Percentiles rank a stretch among this genome's conserved stretches.
These are phyloP conservation scores for Aspergillus oerlinghausenensis DNA, from an alignment of 2,329 filamentous ascomycete genomes.

Conservation along the genomic window DNA sequence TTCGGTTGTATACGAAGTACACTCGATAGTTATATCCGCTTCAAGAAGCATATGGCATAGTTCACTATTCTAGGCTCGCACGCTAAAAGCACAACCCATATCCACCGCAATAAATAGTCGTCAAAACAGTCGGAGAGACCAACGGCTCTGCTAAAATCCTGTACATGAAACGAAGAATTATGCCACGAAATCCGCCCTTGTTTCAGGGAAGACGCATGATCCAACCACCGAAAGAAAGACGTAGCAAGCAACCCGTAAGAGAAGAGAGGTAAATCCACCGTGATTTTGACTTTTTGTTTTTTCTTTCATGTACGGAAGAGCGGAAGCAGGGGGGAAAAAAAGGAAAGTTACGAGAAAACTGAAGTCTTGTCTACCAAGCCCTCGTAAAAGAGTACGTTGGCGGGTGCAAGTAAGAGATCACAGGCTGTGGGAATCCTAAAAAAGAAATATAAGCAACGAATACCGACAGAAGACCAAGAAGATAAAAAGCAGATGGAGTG, in stretches of 20 bases:
- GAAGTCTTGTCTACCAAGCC: neutral
- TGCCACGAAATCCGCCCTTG: neutral
- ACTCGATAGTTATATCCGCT: neutral
- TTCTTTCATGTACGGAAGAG: neutral
- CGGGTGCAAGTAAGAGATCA: neutral
- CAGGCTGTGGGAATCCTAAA: neutral
- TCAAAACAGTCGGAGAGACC: neutral
- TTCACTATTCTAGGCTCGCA: neutral
- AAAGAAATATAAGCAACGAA: neutral
- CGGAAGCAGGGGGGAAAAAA: neutral
- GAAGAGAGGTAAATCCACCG: neutral
- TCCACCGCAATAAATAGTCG: neutral
- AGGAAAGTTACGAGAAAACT: neutral
- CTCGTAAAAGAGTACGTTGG: neutral
- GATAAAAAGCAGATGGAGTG: neutral
- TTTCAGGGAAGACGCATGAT: neutral
- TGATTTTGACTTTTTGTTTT: neutral
- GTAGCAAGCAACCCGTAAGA: neutral
- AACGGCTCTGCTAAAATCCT: neutral
- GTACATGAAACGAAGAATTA: neutral
- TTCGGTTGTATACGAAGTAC: neutral
- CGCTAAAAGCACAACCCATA: neutral
- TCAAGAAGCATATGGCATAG: neutral
- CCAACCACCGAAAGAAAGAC: neutral
- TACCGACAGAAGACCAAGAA: neutral